Evolutionary conservation across 257 asterid genomes (phyloP).

Genomic region (Rehmannia glutinosa): DNA sequence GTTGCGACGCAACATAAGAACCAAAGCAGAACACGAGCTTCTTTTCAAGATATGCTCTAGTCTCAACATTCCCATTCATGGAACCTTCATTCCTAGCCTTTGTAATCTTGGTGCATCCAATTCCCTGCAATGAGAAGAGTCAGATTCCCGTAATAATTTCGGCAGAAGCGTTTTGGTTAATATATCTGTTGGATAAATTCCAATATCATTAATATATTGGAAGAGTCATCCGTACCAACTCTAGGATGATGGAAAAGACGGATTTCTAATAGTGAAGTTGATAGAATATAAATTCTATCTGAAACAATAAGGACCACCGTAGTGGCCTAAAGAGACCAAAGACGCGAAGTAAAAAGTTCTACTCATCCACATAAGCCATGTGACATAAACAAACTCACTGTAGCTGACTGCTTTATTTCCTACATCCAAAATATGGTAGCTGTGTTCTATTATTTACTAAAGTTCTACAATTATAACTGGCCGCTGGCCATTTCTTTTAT

Average conservation of each 20-base stretch:
- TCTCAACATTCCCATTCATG: conserved; percentile 68
- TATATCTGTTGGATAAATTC: neutral
- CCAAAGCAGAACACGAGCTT: conserved; percentile 95
- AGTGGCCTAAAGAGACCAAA: conserved; percentile 4
- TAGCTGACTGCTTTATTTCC: too few relatives aligned
- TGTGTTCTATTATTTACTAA: too few relatives aligned
- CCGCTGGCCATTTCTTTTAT: too few relatives aligned
- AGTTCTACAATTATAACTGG: too few relatives aligned
- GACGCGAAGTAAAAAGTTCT: neutral
- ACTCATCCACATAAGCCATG: neutral
- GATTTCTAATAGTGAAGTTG: neutral
- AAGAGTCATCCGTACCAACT: neutral
- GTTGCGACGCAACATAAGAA: conserved; percentile 84
- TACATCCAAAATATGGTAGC: too few relatives aligned
- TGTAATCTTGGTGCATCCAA: conserved; percentile 89
- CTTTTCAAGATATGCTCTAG: conserved; percentile 87
- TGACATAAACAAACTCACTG: neutral
- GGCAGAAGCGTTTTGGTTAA: neutral
- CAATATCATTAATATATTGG: neutral
- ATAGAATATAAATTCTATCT: neutral
- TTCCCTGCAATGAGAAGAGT: conserved; percentile 57
- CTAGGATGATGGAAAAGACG: neutral
- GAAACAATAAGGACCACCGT: conserved; percentile 9
- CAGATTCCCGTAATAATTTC: conserved; percentile 3
- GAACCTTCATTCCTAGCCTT: conserved; percentile 68